A percentile compares a stretch with the other conserved stretches of the same genome.
phyloP scores from a whole-genome alignment of 192 early-diverging fungal genomes.

The Umbelopsis sp. region DNA sequence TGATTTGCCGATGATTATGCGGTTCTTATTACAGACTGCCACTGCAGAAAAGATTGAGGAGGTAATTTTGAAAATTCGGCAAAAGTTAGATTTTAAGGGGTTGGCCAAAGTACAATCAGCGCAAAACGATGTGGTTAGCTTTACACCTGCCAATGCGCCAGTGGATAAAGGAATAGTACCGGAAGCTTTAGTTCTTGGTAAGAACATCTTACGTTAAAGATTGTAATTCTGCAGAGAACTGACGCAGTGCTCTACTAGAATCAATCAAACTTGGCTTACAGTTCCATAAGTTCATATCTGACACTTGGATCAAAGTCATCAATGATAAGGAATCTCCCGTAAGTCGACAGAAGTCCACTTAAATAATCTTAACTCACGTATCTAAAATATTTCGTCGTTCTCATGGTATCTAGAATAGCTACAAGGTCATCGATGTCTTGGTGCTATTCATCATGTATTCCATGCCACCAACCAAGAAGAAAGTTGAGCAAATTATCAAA shows the following conservation, averaged over 20 bases:
- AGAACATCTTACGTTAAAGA: background rate
- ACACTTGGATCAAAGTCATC: slow-evolving; percentile 71
- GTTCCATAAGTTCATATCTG: slow-evolving; percentile 67
- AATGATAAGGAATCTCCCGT: slow-evolving; percentile 48
- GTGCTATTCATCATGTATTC: slow-evolving; percentile 54
- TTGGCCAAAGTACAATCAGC: slow-evolving; percentile 50
- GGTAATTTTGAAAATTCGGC: slow-evolving; percentile 50
- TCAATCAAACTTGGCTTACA: slow-evolving; percentile 65
- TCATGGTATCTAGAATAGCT: slow-evolving; percentile 32
- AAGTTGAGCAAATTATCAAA: slow-evolving; percentile 48
- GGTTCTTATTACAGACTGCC: slow-evolving; percentile 70
- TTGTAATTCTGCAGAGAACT: background rate
- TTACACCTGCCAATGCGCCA: background rate
- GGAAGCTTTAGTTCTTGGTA: slow-evolving; percentile 55
- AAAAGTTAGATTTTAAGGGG: slow-evolving; percentile 65
- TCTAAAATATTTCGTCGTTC: background rate
- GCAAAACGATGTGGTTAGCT: background rate
- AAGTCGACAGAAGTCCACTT: background rate
- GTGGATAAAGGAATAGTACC: slow-evolving; percentile 35
- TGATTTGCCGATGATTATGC: slow-evolving; percentile 72
- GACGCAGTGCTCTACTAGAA: slow-evolving; percentile 37
- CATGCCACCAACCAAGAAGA: slow-evolving; percentile 53
- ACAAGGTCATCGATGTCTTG: slow-evolving; percentile 55
- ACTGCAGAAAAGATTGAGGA: slow-evolving; percentile 47
- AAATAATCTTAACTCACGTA: background rate